Evolutionary conservation across 2,329 filamentous ascomycete genomes (phyloP), one percentile per base, ranked within the genome.

Genomic region (Didymosphaeria variabile): DNA sequence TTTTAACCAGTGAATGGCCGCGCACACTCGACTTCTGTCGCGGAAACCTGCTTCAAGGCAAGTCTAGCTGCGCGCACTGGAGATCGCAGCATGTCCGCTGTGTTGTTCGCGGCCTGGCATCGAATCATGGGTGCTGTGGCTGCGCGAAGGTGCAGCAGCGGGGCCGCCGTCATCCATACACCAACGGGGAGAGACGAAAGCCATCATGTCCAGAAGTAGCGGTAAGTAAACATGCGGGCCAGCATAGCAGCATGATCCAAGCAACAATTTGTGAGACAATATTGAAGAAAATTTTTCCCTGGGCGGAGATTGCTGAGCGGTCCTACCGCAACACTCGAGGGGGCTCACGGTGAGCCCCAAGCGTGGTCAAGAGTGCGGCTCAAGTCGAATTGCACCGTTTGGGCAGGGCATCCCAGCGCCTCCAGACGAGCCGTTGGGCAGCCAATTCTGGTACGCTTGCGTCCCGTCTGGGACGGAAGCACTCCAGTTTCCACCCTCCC

Each of bases 171-270:
- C 63, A 60, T 62, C 69, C 65, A 66, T 68, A 62, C 58, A 61
- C 52, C 60, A 64, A 60, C 57, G 58, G 58, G 64, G 66, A 61
- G 62, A 66, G 65, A 59, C 49, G 56, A 38, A 52, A 52, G 55
- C 23, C 54, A 46, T 51, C 59, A 42, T 52, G n/a, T 42, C 29
- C 54, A 62, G 72, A 78, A 78, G 68, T 73, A 76, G 76, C 76
- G 75, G 76, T 77, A 76, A 77, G 76, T 76, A 75, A 77, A 71
- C 59, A 60, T 57, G 63, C 50, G 42, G 29, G 44, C 61, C 61
- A 64, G 59, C 70, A 72, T n/a, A 44, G 40, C 63, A 69, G 61
- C 65, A 69, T 65, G 64, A 63, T 63, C 61, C 64, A 67, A 64
- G 67, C 63, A 69, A 65, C 63, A 67, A 56, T 63, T 63, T 71